These are phyloP conservation scores for Chalciporus piperatoides DNA, from an alignment of 1,284 basidiomycete species.

Conservation along the genomic window DNA sequence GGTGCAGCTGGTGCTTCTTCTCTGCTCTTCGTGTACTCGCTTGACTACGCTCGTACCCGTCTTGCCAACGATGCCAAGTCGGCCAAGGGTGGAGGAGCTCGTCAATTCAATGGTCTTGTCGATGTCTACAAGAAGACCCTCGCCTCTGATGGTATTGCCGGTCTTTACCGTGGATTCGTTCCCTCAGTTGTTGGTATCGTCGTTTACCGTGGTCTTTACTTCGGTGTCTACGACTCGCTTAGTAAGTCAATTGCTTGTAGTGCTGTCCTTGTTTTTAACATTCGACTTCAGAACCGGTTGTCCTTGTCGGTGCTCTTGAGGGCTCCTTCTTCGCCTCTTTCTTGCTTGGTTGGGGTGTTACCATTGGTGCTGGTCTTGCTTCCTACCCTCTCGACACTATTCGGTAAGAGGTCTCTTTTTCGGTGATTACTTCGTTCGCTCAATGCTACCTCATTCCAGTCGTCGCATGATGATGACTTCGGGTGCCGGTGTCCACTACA, in stretches of 20 bases:
- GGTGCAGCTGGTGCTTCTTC: constrained; percentile 96
- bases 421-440: not conserved
- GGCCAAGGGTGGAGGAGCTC: constrained; percentile 82
- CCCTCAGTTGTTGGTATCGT: constrained; percentile 95
- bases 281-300: constrained; percentile 71
- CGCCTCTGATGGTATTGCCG: constrained; percentile 82
- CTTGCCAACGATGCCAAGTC: constrained; percentile 97
- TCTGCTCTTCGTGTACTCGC: constrained; percentile 95
- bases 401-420: constrained; percentile 48
- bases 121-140: constrained; percentile 95
- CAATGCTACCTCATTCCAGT: constrained; percentile 39
- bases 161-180: constrained; percentile 94
- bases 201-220: constrained; percentile 96
- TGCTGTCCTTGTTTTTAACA: constrained; percentile 16
- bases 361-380: constrained; percentile 92
- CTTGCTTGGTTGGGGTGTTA: constrained; percentile 91
- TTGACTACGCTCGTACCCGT: constrained; percentile 97
- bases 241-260: constrained; percentile 48
- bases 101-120: constrained; percentile 94
- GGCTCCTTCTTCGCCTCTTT: constrained; percentile 92
- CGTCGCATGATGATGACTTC: constrained; percentile 98
- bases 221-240: constrained; percentile 92
- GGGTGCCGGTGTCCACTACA: constrained; percentile 81
- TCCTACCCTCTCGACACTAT: constrained; percentile 95
- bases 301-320: constrained; percentile 84